phyloP scores from a whole-genome alignment of 345 rosid genomes.

The Erucastrum elatum region DNA sequence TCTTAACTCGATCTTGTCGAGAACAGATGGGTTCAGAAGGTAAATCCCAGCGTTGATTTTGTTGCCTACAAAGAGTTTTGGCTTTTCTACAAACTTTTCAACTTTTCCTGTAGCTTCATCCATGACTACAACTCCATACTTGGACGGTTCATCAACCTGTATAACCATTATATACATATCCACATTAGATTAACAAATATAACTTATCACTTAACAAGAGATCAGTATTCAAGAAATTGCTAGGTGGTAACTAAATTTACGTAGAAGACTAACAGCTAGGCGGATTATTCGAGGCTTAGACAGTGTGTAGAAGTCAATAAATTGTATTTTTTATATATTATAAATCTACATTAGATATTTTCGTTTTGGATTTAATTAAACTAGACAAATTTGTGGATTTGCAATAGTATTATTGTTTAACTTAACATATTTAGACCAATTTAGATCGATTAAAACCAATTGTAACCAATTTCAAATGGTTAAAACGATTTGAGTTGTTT shows the following conservation, averaged over 20 bases:
- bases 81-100: conserved; percentile 92
- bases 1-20: conserved; percentile 82
- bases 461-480: no score
- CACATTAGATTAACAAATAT: neutral
- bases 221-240: no score
- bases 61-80: conserved; percentile 90
- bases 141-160: conserved; percentile 98
- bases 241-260: no score
- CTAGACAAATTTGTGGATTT: neutral
- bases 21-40: conserved; percentile 84
- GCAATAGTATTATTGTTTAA: neutral
- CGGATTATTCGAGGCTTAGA: neutral
- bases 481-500: no score
- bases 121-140: conserved; percentile 97
- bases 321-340: no score
- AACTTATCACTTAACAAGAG: neutral
- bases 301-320: neutral
- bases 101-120: conserved; percentile 83
- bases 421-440: no score
- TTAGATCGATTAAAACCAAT: neutral
- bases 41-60: conserved; percentile 97
- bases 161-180: neutral
- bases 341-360: no score
- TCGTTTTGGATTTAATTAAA: neutral
- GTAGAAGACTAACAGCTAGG: no score